Percentiles rank a stretch among this genome's conserved stretches.
Conservation (phyloP, 805 yeast genomes). For the Metschnikowia cubensis region DNA sequence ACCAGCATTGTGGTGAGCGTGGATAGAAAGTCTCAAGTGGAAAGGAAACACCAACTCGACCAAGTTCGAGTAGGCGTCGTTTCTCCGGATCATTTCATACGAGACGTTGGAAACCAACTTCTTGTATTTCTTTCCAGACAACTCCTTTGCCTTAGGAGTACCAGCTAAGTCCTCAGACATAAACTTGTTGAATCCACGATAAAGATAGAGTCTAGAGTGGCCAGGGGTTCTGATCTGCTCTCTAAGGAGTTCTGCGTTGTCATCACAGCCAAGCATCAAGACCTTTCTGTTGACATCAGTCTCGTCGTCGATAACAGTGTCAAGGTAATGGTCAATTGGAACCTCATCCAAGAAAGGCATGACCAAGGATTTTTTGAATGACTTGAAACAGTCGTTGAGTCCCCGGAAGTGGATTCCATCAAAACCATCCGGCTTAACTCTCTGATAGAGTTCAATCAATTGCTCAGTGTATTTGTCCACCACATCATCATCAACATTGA, state of each 20-base stretch:
- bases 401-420: constrained; percentile 30
- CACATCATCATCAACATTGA: constrained; percentile 55
- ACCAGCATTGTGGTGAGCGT: constrained; percentile 56
- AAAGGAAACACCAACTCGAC: constrained; percentile 58
- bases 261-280: constrained; percentile 36
- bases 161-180: constrained; percentile 55
- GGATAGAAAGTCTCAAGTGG: constrained; percentile 57
- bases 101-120: constrained; percentile 51
- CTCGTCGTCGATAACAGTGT: constrained; percentile 29
- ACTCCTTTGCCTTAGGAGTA: constrained; percentile 33
- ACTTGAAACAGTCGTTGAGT: constrained; percentile 33
- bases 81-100: constrained; percentile 57
- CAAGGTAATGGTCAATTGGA: constrained; percentile 28
- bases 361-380: constrained; percentile 16
- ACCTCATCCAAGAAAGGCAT: constrained; percentile 18
- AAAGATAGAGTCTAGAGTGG: constrained; percentile 51
- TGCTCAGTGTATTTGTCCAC: constrained; percentile 47
- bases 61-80: constrained; percentile 61
- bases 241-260: constrained; percentile 32
- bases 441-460: constrained; percentile 41
- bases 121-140: constrained; percentile 48
- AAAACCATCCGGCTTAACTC: constrained; percentile 28
- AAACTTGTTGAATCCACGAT: constrained; percentile 55
- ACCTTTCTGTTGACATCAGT: constrained; percentile 37
- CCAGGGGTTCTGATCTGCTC: constrained; percentile 32